Evolutionary conservation across 257 asterid species (phyloP).

Genomic region (Gardenia jasminoides): DNA sequence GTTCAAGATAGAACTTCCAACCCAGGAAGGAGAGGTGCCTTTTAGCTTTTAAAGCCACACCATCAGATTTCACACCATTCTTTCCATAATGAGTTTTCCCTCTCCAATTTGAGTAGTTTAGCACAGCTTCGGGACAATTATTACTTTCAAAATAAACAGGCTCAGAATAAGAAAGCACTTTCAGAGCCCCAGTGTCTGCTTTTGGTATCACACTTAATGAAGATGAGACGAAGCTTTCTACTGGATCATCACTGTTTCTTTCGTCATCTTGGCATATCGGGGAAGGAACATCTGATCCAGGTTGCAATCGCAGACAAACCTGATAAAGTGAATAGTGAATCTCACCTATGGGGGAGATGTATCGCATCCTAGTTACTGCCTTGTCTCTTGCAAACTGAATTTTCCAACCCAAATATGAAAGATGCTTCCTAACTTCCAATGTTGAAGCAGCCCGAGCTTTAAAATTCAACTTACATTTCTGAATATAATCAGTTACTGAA

Average conservation of each 20-base stretch:
- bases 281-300: slow-evolving; percentile 22
- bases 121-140: slow-evolving; percentile 59
- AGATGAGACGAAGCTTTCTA: slow-evolving; percentile 23
- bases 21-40: slow-evolving; percentile 64
- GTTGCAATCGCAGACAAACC: slow-evolving; percentile 35
- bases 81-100: background rate
- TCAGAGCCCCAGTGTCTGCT: slow-evolving; percentile 28
- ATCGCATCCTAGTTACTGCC: slow-evolving; percentile 27
- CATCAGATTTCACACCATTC: background rate
- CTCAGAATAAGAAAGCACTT: slow-evolving; percentile 15
- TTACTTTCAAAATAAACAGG: slow-evolving; percentile 32
- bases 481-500: slow-evolving; percentile 34
- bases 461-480: slow-evolving; percentile 3
- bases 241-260: slow-evolving; percentile 11
- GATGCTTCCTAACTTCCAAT: slow-evolving; percentile 43
- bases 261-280: slow-evolving; percentile 12
- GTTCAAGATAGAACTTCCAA: slow-evolving; percentile 41
- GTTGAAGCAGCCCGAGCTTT: background rate
- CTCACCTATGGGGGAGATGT: slow-evolving; percentile 47
- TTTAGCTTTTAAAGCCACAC: slow-evolving; percentile 39
- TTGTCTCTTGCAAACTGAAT: slow-evolving; percentile 26
- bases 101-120: slow-evolving; percentile 26
- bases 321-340: slow-evolving; percentile 33
- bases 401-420: slow-evolving; percentile 62
- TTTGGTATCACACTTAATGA: slow-evolving; percentile 25